Evolutionary conservation across 2,329 filamentous ascomycete species (phyloP), one percentile per base, ranked within the genome.

Genomic region (Phialophora chinensis): DNA sequence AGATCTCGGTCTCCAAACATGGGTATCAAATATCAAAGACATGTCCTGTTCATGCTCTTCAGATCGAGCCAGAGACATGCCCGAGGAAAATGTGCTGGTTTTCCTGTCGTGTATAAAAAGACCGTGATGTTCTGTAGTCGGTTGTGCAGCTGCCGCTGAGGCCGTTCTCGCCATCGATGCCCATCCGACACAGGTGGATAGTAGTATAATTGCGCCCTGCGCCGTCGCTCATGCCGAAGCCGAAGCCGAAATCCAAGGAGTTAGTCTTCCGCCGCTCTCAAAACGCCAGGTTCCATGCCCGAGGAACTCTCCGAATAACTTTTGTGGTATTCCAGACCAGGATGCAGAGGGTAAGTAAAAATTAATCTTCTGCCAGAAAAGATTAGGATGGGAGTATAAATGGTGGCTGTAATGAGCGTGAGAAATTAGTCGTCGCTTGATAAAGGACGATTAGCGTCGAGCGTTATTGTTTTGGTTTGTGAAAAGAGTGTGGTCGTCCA

Each of bases 291-390:
- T 60, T 62, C 25, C 25, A 35, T 44, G 59, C 14, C 53, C 53
- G 57, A 64, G 60, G 54, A 62, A 66, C 50, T 27, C 33, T 55
- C 27, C 53, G 5, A 54, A 35, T 33, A 35, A 65, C 58, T 67
- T 67, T 69, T 60, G 66, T 61, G 58, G 44, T 53, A 27, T 54
- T 49, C 65, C 68, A 67, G 68, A 69, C 68, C 68, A 67, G 68
- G 68, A 69, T 67, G 68, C 68, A 69, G 58, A 59, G n/a, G 44
- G 52, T 55, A n/a, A 55, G 29, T 55, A 54, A 11, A 62, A n/a
- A 65, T 65, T 66, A 70, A 67, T 65, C 66, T 63, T 68, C 67
- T 70, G 38, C 68, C 68, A 66, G 68, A 68, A 70, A 70, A 66
- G 63, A 66, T 70, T 66, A 62, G 63, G 38, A 63, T 65, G 38